Percentiles rank a stretch among this genome's conserved stretches.
Evolutionary conservation across 2,329 filamentous ascomycete genomes (phyloP).

Genomic region (Coleophoma eucalyptorum): DNA sequence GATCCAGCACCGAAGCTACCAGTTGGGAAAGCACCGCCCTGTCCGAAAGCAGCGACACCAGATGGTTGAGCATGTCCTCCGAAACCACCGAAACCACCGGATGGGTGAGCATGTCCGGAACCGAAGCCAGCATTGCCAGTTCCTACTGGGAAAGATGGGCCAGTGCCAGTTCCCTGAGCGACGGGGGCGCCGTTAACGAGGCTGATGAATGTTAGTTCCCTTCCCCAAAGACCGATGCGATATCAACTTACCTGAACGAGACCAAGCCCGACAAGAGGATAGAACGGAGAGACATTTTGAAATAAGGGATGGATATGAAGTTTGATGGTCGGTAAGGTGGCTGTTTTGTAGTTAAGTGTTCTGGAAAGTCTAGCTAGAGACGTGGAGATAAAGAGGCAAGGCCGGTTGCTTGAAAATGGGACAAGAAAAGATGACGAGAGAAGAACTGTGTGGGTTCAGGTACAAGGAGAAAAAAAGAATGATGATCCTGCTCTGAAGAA

Average conservation of each 20-base stretch:
- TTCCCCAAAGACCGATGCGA: neutral
- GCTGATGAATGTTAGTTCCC: neutral
- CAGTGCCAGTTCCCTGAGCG: neutral
- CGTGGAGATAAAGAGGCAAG: too few relatives aligned
- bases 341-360: too few relatives aligned
- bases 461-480: neutral
- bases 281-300: conserved; percentile 2
- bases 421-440: too few relatives aligned
- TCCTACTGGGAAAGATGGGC: neutral
- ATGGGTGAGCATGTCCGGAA: neutral
- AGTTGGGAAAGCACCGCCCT: neutral
- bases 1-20: neutral
- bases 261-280: neutral
- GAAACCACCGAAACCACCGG: neutral
- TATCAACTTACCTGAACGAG: neutral
- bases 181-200: neutral
- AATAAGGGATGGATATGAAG: neutral
- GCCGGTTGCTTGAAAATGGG: too few relatives aligned
- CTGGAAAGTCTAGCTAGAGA: too few relatives aligned
- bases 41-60: too few relatives aligned
- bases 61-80: too few relatives aligned
- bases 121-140: neutral
- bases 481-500: neutral
- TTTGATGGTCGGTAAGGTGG: too few relatives aligned
- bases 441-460: neutral